Conservation (phyloP, 2,329 filamentous ascomycete genomes). For the Apiospora arundinis region DNA sequence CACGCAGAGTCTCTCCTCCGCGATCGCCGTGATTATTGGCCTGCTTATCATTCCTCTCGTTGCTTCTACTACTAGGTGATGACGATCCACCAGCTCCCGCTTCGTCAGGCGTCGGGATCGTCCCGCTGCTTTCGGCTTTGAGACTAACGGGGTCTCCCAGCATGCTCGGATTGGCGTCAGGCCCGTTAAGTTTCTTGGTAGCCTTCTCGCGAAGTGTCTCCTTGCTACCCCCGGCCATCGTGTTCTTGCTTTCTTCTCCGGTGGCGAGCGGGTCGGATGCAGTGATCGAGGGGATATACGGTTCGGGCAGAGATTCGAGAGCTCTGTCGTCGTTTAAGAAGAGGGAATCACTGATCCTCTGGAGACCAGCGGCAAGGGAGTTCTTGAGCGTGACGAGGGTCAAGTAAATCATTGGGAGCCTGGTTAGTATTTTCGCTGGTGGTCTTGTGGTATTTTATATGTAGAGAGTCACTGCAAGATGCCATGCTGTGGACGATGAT, state of each 20-base stretch:
- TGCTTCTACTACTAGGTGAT: conserved; percentile 6
- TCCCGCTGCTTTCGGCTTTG: conserved; percentile 45
- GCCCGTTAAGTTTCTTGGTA: conserved; percentile 37
- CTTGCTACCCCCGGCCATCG: conserved; percentile 27
- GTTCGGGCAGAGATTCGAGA: conserved; percentile 25
- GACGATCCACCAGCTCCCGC: conserved; percentile 27
- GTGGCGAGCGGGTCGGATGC: background rate
- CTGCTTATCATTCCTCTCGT: background rate
- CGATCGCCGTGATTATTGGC: no score
- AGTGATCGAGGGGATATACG: conserved; percentile 20
- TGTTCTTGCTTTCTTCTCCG: conserved; percentile 43
- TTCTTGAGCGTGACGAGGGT: conserved; percentile 13
- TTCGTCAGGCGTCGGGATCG: conserved; percentile 37
- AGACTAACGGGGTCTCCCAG: conserved; percentile 48
- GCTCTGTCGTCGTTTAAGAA: conserved; percentile 22
- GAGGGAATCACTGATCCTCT: conserved; percentile 1
- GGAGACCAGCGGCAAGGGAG: background rate
- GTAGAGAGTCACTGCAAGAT: background rate
- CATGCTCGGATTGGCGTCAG: conserved; percentile 43
- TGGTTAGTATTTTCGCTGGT: background rate
- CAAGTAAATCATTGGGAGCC: conserved; percentile 22
- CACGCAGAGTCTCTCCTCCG: conserved; percentile 27
- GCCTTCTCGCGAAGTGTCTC: conserved; percentile 39
- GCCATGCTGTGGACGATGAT: background rate
- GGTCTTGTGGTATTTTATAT: background rate